These are phyloP conservation scores for Alternaria sp. DNA, from an alignment of 2,329 filamentous ascomycete species.

Conservation along the genomic window DNA sequence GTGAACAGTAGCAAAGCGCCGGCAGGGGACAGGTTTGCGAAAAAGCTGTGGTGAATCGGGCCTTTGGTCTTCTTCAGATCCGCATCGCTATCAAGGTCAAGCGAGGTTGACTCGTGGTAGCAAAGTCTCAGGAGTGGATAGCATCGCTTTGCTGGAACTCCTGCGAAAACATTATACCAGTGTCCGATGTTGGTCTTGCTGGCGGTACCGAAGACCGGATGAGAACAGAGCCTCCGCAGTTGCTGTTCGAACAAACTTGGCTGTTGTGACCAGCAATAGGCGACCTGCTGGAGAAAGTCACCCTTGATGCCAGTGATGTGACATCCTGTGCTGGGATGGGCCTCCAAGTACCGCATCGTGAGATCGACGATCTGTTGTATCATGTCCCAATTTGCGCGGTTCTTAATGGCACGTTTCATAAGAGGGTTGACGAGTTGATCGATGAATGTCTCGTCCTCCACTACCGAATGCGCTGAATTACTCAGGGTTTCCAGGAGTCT, in stretches of 20 bases:
- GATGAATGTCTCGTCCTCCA: conserved; percentile 19
- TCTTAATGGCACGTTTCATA: conserved; percentile 26
- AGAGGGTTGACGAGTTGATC: conserved; percentile 27
- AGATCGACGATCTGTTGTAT: conserved; percentile 26
- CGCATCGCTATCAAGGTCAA: conserved; percentile 26
- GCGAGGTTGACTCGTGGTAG: conserved; percentile 8
- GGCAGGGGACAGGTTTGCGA: conserved; percentile 14
- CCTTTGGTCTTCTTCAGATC: conserved; percentile 19
- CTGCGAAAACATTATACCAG: conserved; percentile 9
- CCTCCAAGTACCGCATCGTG: conserved; percentile 22
- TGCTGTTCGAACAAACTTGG: conserved; percentile 27
- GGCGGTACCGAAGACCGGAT: neutral
- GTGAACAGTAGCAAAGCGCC: conserved; percentile 27
- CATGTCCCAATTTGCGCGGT: conserved; percentile 17
- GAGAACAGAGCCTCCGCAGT: conserved; percentile 9
- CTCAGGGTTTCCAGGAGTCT: conserved; percentile 18
- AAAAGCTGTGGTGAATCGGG: conserved; percentile 1
- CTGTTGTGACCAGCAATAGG: conserved; percentile 31
- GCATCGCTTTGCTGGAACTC: conserved; percentile 9
- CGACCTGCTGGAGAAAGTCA: conserved; percentile 25
- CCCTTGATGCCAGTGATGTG: conserved; percentile 7
- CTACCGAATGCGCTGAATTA: neutral
- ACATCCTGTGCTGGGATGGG: conserved; percentile 11
- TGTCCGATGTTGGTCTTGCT: neutral
- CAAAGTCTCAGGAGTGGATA: conserved; percentile 30